A percentile compares a stretch with the other conserved stretches of the same genome.
These are phyloP conservation scores for Lachnellula suecica DNA, from an alignment of 2,329 filamentous ascomycete species.

Conservation along the genomic window DNA sequence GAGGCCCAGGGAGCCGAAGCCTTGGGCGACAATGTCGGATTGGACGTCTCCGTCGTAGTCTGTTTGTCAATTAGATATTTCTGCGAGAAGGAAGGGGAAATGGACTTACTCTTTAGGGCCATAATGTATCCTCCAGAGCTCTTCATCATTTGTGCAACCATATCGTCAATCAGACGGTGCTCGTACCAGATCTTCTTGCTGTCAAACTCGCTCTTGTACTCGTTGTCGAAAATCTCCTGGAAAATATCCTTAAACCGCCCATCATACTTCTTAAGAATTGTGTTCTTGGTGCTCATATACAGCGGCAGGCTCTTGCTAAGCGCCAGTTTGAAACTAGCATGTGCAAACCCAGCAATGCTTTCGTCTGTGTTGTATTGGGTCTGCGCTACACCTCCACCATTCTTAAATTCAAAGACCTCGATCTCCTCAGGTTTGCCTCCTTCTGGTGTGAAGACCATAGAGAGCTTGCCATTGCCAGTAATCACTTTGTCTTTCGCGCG, in stretches of 20 bases:
- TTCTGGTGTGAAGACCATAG: constrained; percentile 91
- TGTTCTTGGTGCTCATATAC: constrained; percentile 99
- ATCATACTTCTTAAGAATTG: constrained; percentile 98
- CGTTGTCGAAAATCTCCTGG: constrained; percentile 88
- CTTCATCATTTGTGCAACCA: constrained; percentile 99
- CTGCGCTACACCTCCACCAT: constrained; percentile 84
- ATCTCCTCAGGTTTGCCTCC: constrained; percentile 81
- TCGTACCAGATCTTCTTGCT: constrained; percentile 97
- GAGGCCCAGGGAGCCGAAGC: constrained; percentile 94
- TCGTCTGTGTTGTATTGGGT: constrained; percentile 99
- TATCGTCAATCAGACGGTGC: constrained; percentile 98
- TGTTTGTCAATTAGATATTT: constrained; percentile 38
- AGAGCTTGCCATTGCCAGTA: constrained; percentile 79
- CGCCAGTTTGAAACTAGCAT: constrained; percentile 95
- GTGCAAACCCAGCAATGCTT: constrained; percentile 91
- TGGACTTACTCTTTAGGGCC: constrained; percentile 85
- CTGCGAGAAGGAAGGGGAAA: not conserved
- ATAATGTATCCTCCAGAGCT: constrained; percentile 94
- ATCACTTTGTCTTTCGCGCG: constrained; percentile 90
- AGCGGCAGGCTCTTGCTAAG: constrained; percentile 84
- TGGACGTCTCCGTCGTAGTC: constrained; percentile 99
- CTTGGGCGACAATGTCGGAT: constrained; percentile 97
- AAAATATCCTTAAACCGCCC: constrained; percentile 99
- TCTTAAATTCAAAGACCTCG: constrained; percentile 87
- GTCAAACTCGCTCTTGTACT: constrained; percentile 88